Percentiles rank a stretch among this genome's conserved stretches.
These are phyloP conservation scores for Carpinus fangiana DNA, from an alignment of 306 rosid genomes.

Conservation along the genomic window DNA sequence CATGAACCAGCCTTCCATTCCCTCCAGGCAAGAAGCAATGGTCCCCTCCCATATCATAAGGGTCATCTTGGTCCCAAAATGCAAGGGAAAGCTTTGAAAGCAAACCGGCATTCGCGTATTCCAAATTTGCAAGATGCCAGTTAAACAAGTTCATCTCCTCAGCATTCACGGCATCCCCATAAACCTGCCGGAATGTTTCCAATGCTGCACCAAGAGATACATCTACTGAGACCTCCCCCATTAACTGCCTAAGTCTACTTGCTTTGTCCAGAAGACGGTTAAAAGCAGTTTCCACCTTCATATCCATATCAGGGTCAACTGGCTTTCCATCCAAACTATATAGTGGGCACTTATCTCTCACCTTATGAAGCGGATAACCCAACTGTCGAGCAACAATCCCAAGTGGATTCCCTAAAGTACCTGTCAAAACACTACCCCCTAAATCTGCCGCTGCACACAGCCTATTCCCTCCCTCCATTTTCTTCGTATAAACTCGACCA, in stretches of 20 bases:
- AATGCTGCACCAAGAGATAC: conserved; percentile 96
- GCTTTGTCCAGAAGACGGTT: conserved; percentile 84
- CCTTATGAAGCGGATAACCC: conserved; percentile 78
- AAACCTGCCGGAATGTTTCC: conserved; percentile 76
- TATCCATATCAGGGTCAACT: conserved; percentile 78
- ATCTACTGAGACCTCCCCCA: conserved; percentile 94
- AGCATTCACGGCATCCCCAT: conserved; percentile 61
- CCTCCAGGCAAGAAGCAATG: conserved; percentile 99
- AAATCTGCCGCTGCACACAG: conserved; percentile 83
- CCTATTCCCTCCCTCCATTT: conserved; percentile 93
- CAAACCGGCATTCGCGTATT: conserved; percentile 91
- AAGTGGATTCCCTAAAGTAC: conserved; percentile 88
- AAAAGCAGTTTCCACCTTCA: conserved; percentile 83
- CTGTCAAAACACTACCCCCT: conserved; percentile 98
- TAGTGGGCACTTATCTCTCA: conserved; percentile 86
- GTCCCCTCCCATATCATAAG: conserved; percentile 98
- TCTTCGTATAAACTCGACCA: conserved; percentile 86
- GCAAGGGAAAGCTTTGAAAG: conserved; percentile 86
- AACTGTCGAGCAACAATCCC: conserved; percentile 87
- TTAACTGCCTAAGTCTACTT: conserved; percentile 78
- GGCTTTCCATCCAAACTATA: conserved; percentile 79
- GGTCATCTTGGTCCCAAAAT: conserved; percentile 98
- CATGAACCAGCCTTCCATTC: conserved; percentile 81
- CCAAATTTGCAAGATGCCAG: conserved; percentile 98
- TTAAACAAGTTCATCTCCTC: conserved; percentile 91